A percentile compares a stretch with the other conserved stretches of the same genome.
Evolutionary conservation across 345 rosid genomes (phyloP).

Genomic region (Moricandia moricandioides): DNA sequence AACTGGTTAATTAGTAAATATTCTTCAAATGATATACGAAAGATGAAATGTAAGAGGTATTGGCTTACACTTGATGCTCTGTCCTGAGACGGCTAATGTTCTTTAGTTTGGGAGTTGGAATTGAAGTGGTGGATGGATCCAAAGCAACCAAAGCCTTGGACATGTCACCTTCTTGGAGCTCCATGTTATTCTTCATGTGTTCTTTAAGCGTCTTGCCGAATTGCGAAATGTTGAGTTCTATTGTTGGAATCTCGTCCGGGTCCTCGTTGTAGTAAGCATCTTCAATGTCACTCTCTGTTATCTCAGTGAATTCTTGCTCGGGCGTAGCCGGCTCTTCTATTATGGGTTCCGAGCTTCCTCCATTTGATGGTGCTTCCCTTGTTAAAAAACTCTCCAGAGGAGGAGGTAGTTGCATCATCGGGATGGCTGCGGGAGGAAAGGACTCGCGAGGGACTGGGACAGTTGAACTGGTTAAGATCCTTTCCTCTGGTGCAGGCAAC

Average conservation of each 20-base stretch:
- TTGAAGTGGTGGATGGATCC: constrained; percentile 54
- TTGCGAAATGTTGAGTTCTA: constrained; percentile 60
- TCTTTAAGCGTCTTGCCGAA: constrained; percentile 57
- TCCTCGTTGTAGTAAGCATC: constrained; percentile 55
- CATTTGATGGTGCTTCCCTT: constrained; percentile 16
- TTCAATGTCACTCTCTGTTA: constrained; percentile 66
- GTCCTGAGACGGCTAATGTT: constrained; percentile 78
- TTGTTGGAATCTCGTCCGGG: constrained; percentile 80
- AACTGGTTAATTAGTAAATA: too few species aligned
- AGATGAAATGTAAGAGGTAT: constrained; percentile 16
- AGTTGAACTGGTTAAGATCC: constrained; percentile 46
- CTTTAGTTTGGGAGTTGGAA: constrained; percentile 76
- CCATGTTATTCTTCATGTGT: constrained; percentile 62
- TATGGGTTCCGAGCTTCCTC: constrained; percentile 54
- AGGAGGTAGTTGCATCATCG: constrained; percentile 46
- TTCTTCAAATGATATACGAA: background rate
- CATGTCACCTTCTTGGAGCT: constrained; percentile 71
- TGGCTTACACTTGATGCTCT: constrained; percentile 94
- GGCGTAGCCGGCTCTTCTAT: constrained; percentile 89
- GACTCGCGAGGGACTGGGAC: constrained; percentile 21
- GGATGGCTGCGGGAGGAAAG: constrained; percentile 41
- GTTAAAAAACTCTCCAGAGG: constrained; percentile 34
- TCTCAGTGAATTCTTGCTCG: constrained; percentile 47
- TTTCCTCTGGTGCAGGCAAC: constrained; percentile 81
- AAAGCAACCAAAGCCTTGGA: constrained; percentile 87